Evolutionary conservation across 768 basidiomycete species (phyloP).

Genomic region (Macrolepiota fuliginosa): DNA sequence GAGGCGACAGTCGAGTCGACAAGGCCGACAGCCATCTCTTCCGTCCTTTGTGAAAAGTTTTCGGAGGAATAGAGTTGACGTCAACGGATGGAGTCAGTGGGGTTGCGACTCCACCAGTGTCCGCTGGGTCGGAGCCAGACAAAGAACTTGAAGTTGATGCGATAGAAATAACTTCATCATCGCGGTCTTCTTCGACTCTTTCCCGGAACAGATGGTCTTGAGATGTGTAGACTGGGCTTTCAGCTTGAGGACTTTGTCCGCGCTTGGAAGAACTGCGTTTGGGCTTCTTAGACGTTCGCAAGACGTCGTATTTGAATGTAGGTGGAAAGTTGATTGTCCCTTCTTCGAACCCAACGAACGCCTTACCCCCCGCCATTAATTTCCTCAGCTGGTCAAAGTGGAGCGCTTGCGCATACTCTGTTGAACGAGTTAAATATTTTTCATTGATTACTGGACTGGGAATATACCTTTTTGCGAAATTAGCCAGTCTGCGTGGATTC

Average conservation of each 20-base stretch:
- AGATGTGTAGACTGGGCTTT: conserved; percentile 6
- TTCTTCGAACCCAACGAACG: conserved; percentile 80
- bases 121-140: conserved; percentile 23
- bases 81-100: background rate
- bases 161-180: conserved; percentile 6
- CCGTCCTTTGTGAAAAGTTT: background rate
- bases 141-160: conserved; percentile 3
- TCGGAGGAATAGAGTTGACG: background rate
- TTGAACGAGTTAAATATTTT: background rate
- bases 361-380: conserved; percentile 66
- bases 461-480: conserved; percentile 70
- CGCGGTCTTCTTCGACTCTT: conserved; percentile 19
- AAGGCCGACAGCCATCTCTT: conserved; percentile 2
- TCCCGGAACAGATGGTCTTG: conserved; percentile 19
- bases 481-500: conserved; percentile 94
- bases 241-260: conserved; percentile 9
- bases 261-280: conserved; percentile 37
- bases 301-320: conserved; percentile 91
- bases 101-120: conserved; percentile 15
- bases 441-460: background rate
- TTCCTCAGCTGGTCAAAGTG: conserved; percentile 86
- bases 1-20: background rate
- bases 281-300: conserved; percentile 51
- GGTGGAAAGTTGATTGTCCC: conserved; percentile 83
- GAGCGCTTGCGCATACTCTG: conserved; percentile 83